Base-by-base conservation (phyloP, 176 grass and related monocot genomes). In the Hordeum marinum region DNA sequence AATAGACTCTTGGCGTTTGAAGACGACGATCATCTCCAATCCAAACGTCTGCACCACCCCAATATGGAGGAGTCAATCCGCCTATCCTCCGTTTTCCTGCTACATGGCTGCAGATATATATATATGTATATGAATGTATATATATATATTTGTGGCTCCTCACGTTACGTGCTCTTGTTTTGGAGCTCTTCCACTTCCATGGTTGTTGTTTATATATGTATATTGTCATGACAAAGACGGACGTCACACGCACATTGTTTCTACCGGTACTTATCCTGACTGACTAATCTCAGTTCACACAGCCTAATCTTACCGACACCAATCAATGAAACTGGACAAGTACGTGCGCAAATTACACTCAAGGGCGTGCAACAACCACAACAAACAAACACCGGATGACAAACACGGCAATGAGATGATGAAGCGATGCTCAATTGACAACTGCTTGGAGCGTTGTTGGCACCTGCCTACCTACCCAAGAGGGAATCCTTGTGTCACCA, bases 311-410 rank as follows among this genome's bases (percentile, higher is more conserved):
- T 20, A 50, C 4, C 31, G 34, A 12, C 72, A 55, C 27, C 9
- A 8, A 36, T 35, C 1, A 7, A 37, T 24, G 2, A 55, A 20
- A 55, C 1, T 23, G 52, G 12, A 15, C 52, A 34, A 4, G 58
- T 13, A 43, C 14, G 6, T 35, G 31, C 3, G 29, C 25, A n/a
- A 72, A 7, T 9, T 48, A 18, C 42, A 65, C 17, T 43, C n/a
- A 52, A 8, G 41, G 43, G 26, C 9, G 23, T 17, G 9, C 34
- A 82, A 80, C 83, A 36, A 73, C 70, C 60, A 82, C 45, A 72
- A 58, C 41, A 65, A 85, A 66, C 79, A 79, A 86, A 72, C 88
- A 86, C 72, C 73, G 34, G 11, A 82, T 23, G 64, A 76, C 72
- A 55, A 90, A 23, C 83, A 73, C 41, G 8, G 54, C 32, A 64